These are phyloP conservation scores for Suhomyces sp. DNA, from an alignment of 805 yeast genomes.

Conservation along the genomic window DNA sequence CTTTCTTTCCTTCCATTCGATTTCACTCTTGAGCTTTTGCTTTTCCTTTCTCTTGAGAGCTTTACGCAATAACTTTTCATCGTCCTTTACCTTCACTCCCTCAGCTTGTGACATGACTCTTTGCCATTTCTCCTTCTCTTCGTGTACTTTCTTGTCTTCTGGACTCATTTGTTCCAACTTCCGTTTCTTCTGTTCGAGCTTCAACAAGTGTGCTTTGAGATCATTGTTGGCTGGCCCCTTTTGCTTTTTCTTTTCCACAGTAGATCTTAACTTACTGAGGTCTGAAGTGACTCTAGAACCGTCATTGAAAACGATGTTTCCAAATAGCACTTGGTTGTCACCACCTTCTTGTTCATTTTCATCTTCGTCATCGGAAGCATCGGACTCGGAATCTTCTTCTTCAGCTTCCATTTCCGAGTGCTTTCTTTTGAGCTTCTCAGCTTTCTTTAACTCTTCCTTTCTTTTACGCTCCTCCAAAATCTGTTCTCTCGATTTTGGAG, in stretches of 20 bases:
- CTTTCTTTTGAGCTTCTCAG: conserved; percentile 43
- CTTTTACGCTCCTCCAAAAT: conserved; percentile 61
- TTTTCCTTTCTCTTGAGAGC: conserved; percentile 82
- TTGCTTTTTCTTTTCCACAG: conserved; percentile 48
- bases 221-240: conserved; percentile 89
- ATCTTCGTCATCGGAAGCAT: conserved; percentile 15
- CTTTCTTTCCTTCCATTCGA: conserved; percentile 90
- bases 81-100: conserved; percentile 85
- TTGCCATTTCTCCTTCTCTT: conserved; percentile 82
- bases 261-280: conserved; percentile 49
- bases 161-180: conserved; percentile 56
- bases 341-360: conserved; percentile 23
- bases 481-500: conserved; percentile 81
- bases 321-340: conserved; percentile 60
- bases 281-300: conserved; percentile 80
- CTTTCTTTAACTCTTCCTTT: conserved; percentile 43
- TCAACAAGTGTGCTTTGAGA: conserved; percentile 73
- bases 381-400: conserved; percentile 31
- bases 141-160: conserved; percentile 56
- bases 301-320: conserved; percentile 77
- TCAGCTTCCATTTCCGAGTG: conserved; percentile 38
- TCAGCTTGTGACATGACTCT: conserved; percentile 81
- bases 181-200: conserved; percentile 69
- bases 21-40: conserved; percentile 78
- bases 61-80: conserved; percentile 81